Conservation (phyloP, 805 yeast species). For the Candida montana region DNA sequence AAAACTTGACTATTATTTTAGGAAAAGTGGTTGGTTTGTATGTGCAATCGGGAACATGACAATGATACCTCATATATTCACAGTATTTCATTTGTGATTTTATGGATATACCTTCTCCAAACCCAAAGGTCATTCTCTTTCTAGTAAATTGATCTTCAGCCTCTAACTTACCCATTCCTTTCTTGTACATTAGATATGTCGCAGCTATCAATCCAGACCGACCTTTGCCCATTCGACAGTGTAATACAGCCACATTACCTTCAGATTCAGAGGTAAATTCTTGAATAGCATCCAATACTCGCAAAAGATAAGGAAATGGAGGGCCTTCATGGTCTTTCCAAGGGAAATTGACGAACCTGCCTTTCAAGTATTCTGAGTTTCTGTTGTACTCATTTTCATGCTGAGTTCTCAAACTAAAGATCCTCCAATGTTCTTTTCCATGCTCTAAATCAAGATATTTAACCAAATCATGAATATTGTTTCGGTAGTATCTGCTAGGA, state of each 20-base stretch:
- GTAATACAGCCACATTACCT: slow-evolving; percentile 59
- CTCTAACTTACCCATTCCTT: slow-evolving; percentile 32
- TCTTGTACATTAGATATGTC: slow-evolving; percentile 58
- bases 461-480: slow-evolving; percentile 46
- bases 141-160: slow-evolving; percentile 51
- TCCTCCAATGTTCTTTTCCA: slow-evolving; percentile 52
- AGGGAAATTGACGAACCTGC: slow-evolving; percentile 32
- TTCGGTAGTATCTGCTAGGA: slow-evolving; percentile 44
- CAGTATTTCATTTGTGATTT: slow-evolving; percentile 64
- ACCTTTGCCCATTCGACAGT: slow-evolving; percentile 91
- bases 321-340: slow-evolving; percentile 80
- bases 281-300: slow-evolving; percentile 40
- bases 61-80: slow-evolving; percentile 36
- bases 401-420: slow-evolving; percentile 70
- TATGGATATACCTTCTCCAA: slow-evolving; percentile 68
- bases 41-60: neutral
- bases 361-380: slow-evolving; percentile 1
- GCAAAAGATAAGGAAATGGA: slow-evolving; percentile 46
- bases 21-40: neutral
- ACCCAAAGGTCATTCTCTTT: slow-evolving; percentile 49
- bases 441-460: slow-evolving; percentile 42
- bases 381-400: slow-evolving; percentile 35
- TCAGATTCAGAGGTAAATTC: slow-evolving; percentile 31
- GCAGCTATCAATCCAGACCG: slow-evolving; percentile 75
- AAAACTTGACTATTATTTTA: slow-evolving; percentile 2